Conservation (phyloP, 352 stramenopile species). For the Phytopythium chamaehyphon region DNA sequence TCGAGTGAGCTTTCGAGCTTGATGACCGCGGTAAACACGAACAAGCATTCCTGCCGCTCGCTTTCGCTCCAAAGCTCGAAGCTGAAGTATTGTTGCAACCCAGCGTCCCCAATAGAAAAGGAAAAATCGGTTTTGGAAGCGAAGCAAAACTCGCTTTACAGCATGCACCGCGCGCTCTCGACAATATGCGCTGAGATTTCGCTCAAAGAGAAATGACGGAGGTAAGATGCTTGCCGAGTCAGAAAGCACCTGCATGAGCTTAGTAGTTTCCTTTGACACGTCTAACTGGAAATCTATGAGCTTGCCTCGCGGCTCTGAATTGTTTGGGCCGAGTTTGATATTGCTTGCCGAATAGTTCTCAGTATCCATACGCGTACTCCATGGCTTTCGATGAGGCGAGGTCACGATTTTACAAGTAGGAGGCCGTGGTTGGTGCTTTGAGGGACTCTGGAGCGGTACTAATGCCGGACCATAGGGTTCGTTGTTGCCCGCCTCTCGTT, state of each 20-base stretch:
- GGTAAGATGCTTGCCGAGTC: constrained; percentile 15
- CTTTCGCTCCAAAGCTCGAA: constrained; percentile 25
- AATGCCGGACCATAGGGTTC: no score
- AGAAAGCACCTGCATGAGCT: not conserved
- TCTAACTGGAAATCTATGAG: constrained; percentile 9
- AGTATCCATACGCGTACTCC: no score
- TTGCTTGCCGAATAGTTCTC: no score
- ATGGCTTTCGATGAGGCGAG: no score
- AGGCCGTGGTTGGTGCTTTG: no score
- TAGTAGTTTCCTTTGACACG: constrained; percentile 16
- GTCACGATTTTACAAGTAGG: no score
- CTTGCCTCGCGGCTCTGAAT: not conserved
- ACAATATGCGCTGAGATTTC: constrained; percentile 37
- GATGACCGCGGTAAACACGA: constrained; percentile 41
- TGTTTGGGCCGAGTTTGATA: not conserved
- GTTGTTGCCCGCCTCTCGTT: no score
- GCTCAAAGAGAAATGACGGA: constrained; percentile 55
- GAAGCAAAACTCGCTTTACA: constrained; percentile 32
- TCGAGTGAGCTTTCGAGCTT: constrained; percentile 19
- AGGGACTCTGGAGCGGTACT: no score
- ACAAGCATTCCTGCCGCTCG: constrained; percentile 25
- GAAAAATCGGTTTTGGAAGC: constrained; percentile 55
- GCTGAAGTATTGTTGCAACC: constrained; percentile 12
- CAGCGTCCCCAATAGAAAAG: constrained; percentile 37
- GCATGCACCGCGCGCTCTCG: constrained; percentile 37